Evolutionary conservation across 164 flowering plant species (phyloP).

Genomic region (Aristolochia californica): DNA sequence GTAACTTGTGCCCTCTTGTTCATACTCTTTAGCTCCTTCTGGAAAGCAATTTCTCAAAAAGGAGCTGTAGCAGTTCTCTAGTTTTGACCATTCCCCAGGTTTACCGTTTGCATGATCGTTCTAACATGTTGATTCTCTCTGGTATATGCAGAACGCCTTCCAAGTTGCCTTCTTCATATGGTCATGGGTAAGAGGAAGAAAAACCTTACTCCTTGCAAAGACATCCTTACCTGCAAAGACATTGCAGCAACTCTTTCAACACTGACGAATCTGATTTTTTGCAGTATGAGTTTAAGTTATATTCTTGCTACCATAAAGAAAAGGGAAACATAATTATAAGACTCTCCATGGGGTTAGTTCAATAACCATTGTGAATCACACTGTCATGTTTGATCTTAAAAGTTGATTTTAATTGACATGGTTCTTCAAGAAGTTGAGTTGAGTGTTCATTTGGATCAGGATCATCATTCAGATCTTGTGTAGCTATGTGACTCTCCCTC

Average conservation of each 20-base stretch:
- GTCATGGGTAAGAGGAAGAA: constrained; percentile 47
- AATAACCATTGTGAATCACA: not conserved
- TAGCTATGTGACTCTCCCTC: constrained; percentile 85
- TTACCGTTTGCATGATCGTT: not conserved
- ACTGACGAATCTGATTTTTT: not conserved
- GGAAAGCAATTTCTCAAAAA: too few relatives aligned
- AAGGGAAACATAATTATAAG: constrained; percentile 41
- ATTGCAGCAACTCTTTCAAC: not conserved
- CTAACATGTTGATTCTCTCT: not conserved
- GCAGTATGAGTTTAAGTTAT: constrained; percentile 53
- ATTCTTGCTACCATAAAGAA: constrained; percentile 56
- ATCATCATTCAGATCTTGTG: constrained; percentile 43
- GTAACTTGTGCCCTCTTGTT: constrained; percentile 14
- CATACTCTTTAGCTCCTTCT: not conserved
- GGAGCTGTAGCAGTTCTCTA: not conserved
- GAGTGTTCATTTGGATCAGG: constrained; percentile 20
- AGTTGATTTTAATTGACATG: not conserved
- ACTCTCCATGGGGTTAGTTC: constrained; percentile 59
- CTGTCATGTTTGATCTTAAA: not conserved
- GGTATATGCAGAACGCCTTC: constrained; percentile 56
- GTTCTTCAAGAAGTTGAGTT: not conserved
- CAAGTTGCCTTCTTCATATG: constrained; percentile 79
- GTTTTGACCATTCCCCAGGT: not conserved
- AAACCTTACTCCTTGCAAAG: too few relatives aligned
- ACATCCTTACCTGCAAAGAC: not conserved